Base-by-base conservation (phyloP, 441 rosid species). In the Iberis amara region DNA sequence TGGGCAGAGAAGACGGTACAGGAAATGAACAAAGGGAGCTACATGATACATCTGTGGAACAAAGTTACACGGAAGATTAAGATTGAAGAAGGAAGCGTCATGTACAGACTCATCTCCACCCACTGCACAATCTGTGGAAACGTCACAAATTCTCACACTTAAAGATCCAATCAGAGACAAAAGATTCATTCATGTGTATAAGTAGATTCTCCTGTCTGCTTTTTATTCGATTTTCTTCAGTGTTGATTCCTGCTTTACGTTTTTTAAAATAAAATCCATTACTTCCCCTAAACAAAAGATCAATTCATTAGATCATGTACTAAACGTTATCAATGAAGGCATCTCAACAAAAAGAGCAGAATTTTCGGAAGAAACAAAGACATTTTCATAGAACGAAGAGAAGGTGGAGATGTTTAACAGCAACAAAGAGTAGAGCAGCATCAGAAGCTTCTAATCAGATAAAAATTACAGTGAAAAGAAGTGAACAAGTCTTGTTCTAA, bases 41-140 rank as follows among this genome's bases (percentile, higher is more conserved):
- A 73, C 15, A 72, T 63, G 11, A 57, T 81, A 28, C 88, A 81
- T 63, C 63, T 76, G 11, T 71, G 82, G 85, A 81, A 75, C 62
- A 81, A 73, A 70, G 52, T 55, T 51, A 79, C 64, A 56, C 59
- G 69, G 38, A 59, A 56, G 35, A 42, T 75, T 18, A 32, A 63
- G 64, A 73, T 68, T 24, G 77, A 76, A 33, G 69, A 76, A 49
- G 84, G 80, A 52, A 74, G 82, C 38, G 78, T 68, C 9, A 40
- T 71, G 67, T 70, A 69, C 6, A 79, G 55, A 59, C 55, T 78
- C 53, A 78, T 65, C 30, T 62, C 72, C 2, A 58, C 35, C 2
- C 75, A 72, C 44, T 76, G 79, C 40, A 59, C 71, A 35, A 35
- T 67, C 53, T 74, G 82, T 36, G 13, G 39, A 56, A 57, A 72